These are phyloP conservation scores for Toxicodendron radicans DNA, from an alignment of 345 rosid genomes.

Conservation along the genomic window DNA sequence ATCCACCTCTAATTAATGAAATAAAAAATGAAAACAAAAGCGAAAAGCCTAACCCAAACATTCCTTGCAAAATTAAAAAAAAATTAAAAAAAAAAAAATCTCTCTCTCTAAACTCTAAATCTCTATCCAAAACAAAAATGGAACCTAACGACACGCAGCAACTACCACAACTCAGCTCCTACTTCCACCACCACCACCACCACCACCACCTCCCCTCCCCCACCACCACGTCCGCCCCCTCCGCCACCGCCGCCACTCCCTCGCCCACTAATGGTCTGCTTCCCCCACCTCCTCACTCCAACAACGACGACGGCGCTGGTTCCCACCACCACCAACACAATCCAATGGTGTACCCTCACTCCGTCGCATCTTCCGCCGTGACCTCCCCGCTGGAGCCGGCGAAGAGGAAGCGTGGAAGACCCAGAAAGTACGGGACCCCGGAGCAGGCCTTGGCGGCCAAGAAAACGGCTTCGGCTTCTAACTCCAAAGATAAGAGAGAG, in stretches of 20 bases:
- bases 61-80: conserved; percentile 17
- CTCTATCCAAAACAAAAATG: conserved; percentile 38
- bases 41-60: conserved; percentile 17
- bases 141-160: conserved; percentile 63
- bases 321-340: conserved; percentile 22
- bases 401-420: conserved; percentile 87
- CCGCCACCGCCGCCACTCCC: conserved; percentile 33
- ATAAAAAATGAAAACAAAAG: neutral
- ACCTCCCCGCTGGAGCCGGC: conserved; percentile 56
- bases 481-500: conserved; percentile 47
- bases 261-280: conserved; percentile 68
- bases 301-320: conserved; percentile 9
- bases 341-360: conserved; percentile 50
- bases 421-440: conserved; percentile 94
- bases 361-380: conserved; percentile 60
- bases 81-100: conserved; percentile 17
- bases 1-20: neutral
- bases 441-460: conserved; percentile 90
- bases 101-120: conserved; percentile 32
- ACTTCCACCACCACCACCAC: conserved; percentile 36
- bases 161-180: conserved; percentile 41
- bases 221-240: conserved; percentile 38
- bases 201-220: conserved; percentile 39
- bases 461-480: conserved; percentile 60
- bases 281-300: conserved; percentile 36